Percentiles rank a stretch among this genome's conserved stretches.
Conservation (phyloP, 768 basidiomycete genomes). For the Lentinula lateritia region DNA sequence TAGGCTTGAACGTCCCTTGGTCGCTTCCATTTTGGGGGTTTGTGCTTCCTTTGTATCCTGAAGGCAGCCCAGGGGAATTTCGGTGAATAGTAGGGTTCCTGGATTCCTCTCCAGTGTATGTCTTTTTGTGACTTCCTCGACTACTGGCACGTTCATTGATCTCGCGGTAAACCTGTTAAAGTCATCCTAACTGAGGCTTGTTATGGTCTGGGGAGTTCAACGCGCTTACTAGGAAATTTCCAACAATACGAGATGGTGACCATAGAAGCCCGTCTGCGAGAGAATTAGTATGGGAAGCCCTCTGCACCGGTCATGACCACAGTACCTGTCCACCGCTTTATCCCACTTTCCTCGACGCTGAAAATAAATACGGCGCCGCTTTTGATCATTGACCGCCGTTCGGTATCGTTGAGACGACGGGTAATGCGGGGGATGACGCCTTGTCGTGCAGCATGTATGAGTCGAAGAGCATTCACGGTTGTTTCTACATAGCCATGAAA, state of each 20-base stretch:
- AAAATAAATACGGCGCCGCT: slow-evolving; percentile 79
- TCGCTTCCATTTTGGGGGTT: slow-evolving; percentile 29
- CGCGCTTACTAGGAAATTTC: slow-evolving; percentile 70
- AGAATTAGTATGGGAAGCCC: slow-evolving; percentile 12
- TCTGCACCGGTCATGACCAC: slow-evolving; percentile 10
- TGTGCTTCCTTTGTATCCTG: slow-evolving; percentile 25
- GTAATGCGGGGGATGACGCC: slow-evolving; percentile 79
- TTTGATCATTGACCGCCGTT: slow-evolving; percentile 60
- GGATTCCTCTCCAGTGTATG: slow-evolving; percentile 46
- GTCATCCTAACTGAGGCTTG: background rate
- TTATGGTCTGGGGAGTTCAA: background rate
- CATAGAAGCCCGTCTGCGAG: slow-evolving; percentile 56
- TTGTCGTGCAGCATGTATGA: slow-evolving; percentile 77
- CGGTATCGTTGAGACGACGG: slow-evolving; percentile 79
- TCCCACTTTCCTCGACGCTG: slow-evolving; percentile 83
- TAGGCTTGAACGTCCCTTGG: slow-evolving; percentile 58
- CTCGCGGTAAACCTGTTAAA: slow-evolving; percentile 70
- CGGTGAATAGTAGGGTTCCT: slow-evolving; percentile 32
- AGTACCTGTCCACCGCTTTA: slow-evolving; percentile 79
- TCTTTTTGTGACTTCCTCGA: slow-evolving; percentile 43
- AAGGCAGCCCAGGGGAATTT: slow-evolving; percentile 34
- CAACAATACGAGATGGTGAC: slow-evolving; percentile 81
- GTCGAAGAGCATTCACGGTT: slow-evolving; percentile 73
- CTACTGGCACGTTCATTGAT: slow-evolving; percentile 64
- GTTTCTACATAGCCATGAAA: slow-evolving; percentile 80